phyloP scores from a whole-genome alignment of 2,329 filamentous ascomycete species.

The Fusarium haematococcum region DNA sequence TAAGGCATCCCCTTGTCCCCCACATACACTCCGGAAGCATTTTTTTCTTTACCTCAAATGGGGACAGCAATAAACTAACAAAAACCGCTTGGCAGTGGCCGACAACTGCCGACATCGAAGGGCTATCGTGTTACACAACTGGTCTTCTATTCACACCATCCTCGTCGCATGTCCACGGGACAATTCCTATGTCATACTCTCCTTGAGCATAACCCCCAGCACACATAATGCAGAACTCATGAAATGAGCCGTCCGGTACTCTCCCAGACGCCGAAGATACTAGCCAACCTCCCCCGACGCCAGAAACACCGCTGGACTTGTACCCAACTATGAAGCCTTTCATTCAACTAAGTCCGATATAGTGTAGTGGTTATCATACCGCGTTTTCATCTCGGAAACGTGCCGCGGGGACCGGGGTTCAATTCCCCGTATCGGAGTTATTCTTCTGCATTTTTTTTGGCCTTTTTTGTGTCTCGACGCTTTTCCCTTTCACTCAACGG shows the following conservation, averaged over 20 bases:
- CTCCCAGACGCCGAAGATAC: neutral
- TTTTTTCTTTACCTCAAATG: neutral
- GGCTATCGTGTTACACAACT: neutral
- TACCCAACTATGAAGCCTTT: neutral
- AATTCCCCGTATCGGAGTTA: constrained; percentile 37
- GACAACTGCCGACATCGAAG: neutral
- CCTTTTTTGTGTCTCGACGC: neutral
- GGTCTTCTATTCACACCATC: neutral
- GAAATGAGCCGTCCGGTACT: neutral
- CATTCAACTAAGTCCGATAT: constrained; percentile 26
- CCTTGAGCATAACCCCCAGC: neutral
- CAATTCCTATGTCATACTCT: neutral
- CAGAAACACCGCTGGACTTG: neutral
- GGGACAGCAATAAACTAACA: neutral
- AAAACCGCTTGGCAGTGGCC: neutral
- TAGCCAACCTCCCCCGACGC: neutral
- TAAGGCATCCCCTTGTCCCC: neutral
- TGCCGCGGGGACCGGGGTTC: constrained; percentile 38
- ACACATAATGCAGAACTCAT: neutral
- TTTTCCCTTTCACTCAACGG: neutral
- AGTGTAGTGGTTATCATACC: constrained; percentile 41
- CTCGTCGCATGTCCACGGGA: neutral
- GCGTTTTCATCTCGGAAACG: constrained; percentile 32
- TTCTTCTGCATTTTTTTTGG: neutral
- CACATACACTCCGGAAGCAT: neutral